Percentiles rank a stretch among this genome's conserved stretches.
phyloP scores from a whole-genome alignment of 305 asterid genomes.

The Fraxinus nigra region DNA sequence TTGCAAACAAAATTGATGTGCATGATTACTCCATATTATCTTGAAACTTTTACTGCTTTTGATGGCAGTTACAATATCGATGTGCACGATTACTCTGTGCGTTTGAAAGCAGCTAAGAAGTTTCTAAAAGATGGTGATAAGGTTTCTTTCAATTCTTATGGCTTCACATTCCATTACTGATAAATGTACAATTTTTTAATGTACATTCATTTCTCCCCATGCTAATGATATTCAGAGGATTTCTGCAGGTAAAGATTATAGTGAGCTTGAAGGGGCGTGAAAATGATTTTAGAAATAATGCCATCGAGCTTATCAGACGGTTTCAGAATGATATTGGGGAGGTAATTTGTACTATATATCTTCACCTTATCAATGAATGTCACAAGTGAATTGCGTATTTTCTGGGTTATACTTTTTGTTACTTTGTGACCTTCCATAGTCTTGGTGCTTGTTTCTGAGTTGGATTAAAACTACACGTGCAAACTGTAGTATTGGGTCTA shows the following conservation, averaged over 20 bases:
- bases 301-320: slow-evolving; percentile 78
- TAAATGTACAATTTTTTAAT: slow-evolving; percentile 10
- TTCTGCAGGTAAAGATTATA: slow-evolving; percentile 76
- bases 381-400: not conserved
- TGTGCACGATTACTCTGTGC: slow-evolving; percentile 87
- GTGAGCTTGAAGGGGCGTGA: slow-evolving; percentile 94
- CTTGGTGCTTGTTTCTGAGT: not conserved
- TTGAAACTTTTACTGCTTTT: slow-evolving; percentile 12
- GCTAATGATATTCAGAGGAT: not conserved
- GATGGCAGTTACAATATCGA: slow-evolving; percentile 79
- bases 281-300: slow-evolving; percentile 80
- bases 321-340: slow-evolving; percentile 85
- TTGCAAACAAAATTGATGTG: not conserved
- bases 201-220: not conserved
- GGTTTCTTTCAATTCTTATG: slow-evolving; percentile 46
- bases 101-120: slow-evolving; percentile 82
- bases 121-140: slow-evolving; percentile 90
- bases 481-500: not conserved
- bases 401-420: not conserved
- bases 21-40: not conserved
- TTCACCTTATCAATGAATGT: not conserved
- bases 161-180: slow-evolving; percentile 1
- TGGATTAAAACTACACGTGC: not conserved
- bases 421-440: not conserved
- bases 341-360: slow-evolving; percentile 38